These are phyloP conservation scores for Blastobotrys apis DNA, from an alignment of 1,139 yeast species.

Conservation along the genomic window DNA sequence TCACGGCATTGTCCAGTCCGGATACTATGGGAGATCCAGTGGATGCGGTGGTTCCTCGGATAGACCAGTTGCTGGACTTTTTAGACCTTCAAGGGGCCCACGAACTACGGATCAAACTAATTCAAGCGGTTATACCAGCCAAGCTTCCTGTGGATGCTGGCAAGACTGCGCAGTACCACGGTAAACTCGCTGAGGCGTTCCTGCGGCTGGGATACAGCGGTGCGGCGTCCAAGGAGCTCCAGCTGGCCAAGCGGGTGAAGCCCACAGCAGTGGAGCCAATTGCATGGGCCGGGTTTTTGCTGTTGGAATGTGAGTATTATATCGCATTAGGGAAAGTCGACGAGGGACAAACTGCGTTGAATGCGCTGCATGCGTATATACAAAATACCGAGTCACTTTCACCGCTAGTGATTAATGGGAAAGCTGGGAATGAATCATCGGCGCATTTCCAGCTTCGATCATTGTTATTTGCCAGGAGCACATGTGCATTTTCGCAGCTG, in stretches of 20 bases:
- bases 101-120: constrained; percentile 20
- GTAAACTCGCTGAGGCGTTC: constrained; percentile 14
- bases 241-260: not conserved
- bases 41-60: constrained; percentile 10
- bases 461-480: constrained; percentile 18
- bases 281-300: constrained; percentile 4
- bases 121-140: constrained; percentile 5
- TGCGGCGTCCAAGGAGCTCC: constrained; percentile 18
- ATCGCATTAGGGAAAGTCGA: constrained; percentile 14
- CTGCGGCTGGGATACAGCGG: constrained; percentile 21
- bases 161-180: constrained; percentile 1
- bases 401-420: constrained; percentile 14
- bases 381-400: constrained; percentile 4
- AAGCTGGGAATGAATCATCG: constrained; percentile 17
- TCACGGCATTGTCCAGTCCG: constrained; percentile 11
- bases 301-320: constrained; percentile 18
- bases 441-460: constrained; percentile 21
- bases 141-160: not conserved
- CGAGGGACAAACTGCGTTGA: constrained; percentile 13
- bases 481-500: constrained; percentile 17
- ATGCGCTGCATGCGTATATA: constrained; percentile 15
- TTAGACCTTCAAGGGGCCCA: constrained; percentile 24
- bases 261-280: not conserved
- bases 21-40: constrained; percentile 3
- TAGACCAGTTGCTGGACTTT: constrained; percentile 17